A percentile compares a stretch with the other conserved stretches of the same genome.
Evolutionary conservation across 371 early-diverging fungal genomes (phyloP).

Genomic region (Blyttiomyces sp.): DNA sequence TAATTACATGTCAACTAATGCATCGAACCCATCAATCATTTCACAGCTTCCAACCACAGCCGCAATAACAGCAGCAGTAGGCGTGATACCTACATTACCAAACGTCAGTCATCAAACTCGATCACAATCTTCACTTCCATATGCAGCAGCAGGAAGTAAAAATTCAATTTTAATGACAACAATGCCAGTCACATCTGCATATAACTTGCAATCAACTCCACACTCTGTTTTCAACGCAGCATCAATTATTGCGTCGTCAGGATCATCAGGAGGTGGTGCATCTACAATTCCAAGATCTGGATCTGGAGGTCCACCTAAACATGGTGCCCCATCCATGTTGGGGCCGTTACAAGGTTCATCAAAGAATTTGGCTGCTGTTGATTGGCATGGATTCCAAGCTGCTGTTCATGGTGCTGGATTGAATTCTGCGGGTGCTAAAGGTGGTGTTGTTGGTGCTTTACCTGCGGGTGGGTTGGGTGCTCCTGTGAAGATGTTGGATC

Average conservation of each 20-base stretch:
- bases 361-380: slow-evolving; percentile 3
- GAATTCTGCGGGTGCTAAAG: no score
- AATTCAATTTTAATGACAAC: background rate
- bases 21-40: no score
- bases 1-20: no score
- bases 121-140: slow-evolving; percentile 4
- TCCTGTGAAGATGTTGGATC: background rate
- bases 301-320: background rate
- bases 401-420: background rate
- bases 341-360: slow-evolving; percentile 6
- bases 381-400: slow-evolving; percentile 13
- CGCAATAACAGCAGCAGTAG: no score
- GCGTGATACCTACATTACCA: no score
- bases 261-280: background rate
- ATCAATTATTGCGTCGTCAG: background rate
- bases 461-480: slow-evolving; percentile 5
- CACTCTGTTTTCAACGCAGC: background rate
- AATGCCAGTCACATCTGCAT: background rate
- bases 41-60: no score
- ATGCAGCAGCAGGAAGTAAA: background rate
- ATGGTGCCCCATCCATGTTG: slow-evolving; percentile 10
- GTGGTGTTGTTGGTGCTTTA: background rate
- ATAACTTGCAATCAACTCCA: background rate
- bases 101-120: no score
- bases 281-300: background rate